These are phyloP conservation scores for Mimosa pudica DNA, from an alignment of 306 rosid genomes.

Conservation along the genomic window DNA sequence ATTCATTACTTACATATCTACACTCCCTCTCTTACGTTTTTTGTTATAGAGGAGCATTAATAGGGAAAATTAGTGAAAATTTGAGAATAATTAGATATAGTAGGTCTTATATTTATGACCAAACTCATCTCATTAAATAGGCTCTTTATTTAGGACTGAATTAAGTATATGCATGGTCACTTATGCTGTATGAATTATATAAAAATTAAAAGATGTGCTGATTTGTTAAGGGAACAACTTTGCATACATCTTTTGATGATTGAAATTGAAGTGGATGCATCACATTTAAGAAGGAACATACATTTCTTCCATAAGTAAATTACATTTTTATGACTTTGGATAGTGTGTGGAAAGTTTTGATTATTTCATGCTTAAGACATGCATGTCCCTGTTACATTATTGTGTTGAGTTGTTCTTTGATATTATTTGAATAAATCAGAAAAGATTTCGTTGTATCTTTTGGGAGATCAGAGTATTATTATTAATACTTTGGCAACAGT, in stretches of 20 bases:
- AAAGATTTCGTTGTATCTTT: background rate
- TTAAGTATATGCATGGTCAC: background rate
- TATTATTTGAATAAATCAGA: background rate
- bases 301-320: background rate
- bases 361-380: background rate
- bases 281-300: background rate
- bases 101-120: too few relatives aligned
- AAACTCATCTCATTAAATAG: too few relatives aligned
- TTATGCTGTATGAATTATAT: background rate
- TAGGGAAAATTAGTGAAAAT: too few relatives aligned
- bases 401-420: background rate
- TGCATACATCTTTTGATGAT: background rate
- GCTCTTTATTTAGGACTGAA: too few relatives aligned
- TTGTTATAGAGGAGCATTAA: too few relatives aligned
- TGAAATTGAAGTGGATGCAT: background rate
- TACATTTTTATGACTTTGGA: background rate
- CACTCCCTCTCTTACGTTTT: too few relatives aligned
- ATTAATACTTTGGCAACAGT: background rate
- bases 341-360: background rate
- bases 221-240: background rate
- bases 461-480: background rate
- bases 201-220: background rate
- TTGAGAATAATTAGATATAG: too few relatives aligned
- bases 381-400: background rate
- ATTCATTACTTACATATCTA: too few relatives aligned